Conservation (phyloP, 345 rosid species). For the Salix suchowensis region DNA sequence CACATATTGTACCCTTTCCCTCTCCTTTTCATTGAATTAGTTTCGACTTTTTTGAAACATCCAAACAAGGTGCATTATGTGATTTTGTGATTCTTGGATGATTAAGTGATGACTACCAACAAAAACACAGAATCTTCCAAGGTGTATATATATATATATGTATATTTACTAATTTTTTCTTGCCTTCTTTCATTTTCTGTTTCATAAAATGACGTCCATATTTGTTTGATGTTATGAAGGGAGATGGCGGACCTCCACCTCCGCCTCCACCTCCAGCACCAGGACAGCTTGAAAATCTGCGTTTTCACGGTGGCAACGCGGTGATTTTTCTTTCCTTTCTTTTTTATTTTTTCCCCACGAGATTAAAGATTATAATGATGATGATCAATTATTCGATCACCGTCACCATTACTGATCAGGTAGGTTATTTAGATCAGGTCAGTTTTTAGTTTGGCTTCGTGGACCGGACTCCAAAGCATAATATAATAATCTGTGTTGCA, state of each 20-base stretch:
- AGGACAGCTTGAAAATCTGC: conserved; percentile 9
- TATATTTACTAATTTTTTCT: not conserved
- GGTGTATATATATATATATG: conserved; percentile 20
- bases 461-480: not conserved
- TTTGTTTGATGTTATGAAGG: conserved; percentile 5
- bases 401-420: not conserved
- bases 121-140: conserved; percentile 44
- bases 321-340: not conserved
- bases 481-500: not conserved
- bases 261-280: conserved; percentile 12
- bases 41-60: too few species aligned
- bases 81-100: conserved; percentile 7
- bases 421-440: not conserved
- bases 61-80: conserved; percentile 6
- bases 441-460: not conserved
- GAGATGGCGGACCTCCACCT: conserved; percentile 6
- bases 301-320: conserved; percentile 7
- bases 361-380: not conserved
- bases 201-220: not conserved
- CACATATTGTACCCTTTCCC: not conserved
- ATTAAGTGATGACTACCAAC: not conserved
- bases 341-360: not conserved
- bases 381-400: not conserved
- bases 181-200: not conserved
- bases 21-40: not conserved